Base-by-base conservation (phyloP, 2,329 filamentous ascomycete genomes). In the Sordariomycetes sp. region DNA sequence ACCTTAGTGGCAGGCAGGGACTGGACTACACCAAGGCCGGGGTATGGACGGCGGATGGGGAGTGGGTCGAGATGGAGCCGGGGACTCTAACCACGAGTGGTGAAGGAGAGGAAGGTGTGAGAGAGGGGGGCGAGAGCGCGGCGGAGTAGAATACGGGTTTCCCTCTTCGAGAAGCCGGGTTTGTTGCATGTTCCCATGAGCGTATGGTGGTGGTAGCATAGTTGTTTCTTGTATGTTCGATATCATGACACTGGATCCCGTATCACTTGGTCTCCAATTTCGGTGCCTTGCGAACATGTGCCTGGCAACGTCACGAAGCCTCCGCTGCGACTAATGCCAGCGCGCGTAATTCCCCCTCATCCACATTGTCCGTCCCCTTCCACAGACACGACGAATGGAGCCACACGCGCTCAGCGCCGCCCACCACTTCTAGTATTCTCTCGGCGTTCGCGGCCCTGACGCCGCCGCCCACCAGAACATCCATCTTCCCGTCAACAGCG, bases 11-110 rank as follows among this genome's bases (percentile, higher is more conserved):
- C 1, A 83, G 80, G 59, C 68, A 68, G 4, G 78, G 77, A 46
- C 85, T 78, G 25, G 89, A 93, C 67, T 93, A 89, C 65, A 90
- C 87, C 16, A 87, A 84, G 70, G 89, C 89, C 0, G 89, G 88
- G 1, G 79, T 76, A 12, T 93, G 89, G 89, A 77, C 77, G 25
- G 70, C 67, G 1, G 78, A 85, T 57, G 82, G 86, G 1, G 74
- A 77, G 37, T 93, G 89, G 89, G 73, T 74, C 51, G 69, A 80
- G 28, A 89, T 90, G 86, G 69, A 75, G 64, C 65, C 78, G 1
- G 87, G 87, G 0, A 81, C 86, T 16, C 82, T 80, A 1, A 75
- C 68, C 64, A 67, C 78, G 46, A 50, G 60, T 24, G 64, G 69
- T 52, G 63, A 65, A 16, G n/a, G 62, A n/a, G 65, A 61, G 11